Evolutionary conservation across 129 eudicot species (phyloP).

Genomic region (Solidago caesia): DNA sequence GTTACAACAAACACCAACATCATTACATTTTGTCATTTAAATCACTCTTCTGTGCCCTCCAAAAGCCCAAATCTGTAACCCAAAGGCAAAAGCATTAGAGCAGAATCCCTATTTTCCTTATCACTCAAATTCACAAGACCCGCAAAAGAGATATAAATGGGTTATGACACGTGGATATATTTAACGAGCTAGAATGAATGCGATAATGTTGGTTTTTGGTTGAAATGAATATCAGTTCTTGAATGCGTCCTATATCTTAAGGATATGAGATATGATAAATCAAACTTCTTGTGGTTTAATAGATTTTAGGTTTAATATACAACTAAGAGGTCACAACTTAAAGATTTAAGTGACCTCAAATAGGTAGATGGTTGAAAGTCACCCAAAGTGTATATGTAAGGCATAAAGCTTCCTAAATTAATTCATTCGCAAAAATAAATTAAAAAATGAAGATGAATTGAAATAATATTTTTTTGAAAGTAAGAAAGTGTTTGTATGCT

Average conservation of each 20-base stretch:
- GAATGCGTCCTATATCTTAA: not conserved
- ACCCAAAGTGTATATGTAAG: too few species aligned
- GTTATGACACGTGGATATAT: not conserved
- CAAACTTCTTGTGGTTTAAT: too few species aligned
- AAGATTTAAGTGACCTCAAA: too few species aligned
- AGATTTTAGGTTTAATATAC: too few species aligned
- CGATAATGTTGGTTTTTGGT: not conserved
- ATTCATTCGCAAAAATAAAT: too few species aligned
- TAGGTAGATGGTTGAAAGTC: too few species aligned
- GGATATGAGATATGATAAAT: not conserved
- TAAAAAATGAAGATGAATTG: too few species aligned
- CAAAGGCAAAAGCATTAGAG: conserved; percentile 10
- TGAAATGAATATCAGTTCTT: not conserved
- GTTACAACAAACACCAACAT: conserved; percentile 8
- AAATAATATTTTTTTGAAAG: too few species aligned
- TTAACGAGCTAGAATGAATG: not conserved
- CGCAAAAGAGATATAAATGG: too few species aligned
- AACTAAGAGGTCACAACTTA: too few species aligned
- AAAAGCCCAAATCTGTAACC: conserved; percentile 94
- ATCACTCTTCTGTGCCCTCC: conserved; percentile 89
- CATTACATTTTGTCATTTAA: conserved; percentile 12
- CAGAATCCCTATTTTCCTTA: not conserved
- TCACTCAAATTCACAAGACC: not conserved
- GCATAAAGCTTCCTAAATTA: too few species aligned
- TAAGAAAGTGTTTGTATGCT: too few species aligned